Conservation (phyloP, 805 yeast genomes). For the Pichia cephalocereana region DNA sequence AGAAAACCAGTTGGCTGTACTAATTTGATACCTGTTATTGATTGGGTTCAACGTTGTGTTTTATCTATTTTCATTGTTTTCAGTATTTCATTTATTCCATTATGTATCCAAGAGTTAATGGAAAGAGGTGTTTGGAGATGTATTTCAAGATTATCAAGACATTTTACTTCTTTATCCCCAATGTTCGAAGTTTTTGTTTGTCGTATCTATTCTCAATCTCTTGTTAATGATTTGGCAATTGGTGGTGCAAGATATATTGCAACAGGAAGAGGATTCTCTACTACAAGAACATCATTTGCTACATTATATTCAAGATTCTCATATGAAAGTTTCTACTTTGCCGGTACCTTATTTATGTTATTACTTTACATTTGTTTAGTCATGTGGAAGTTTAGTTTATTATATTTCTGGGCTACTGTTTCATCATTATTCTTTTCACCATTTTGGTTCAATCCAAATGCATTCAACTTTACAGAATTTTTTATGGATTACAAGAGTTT, state of each 20-base stretch:
- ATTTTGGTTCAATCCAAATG: conserved; percentile 69
- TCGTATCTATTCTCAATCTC: conserved; percentile 63
- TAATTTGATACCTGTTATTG: conserved; percentile 58
- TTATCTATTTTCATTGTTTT: conserved; percentile 68
- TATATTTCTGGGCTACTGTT: conserved; percentile 69
- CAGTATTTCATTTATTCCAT: conserved; percentile 64
- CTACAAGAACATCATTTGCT: conserved; percentile 59
- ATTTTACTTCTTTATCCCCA: conserved; percentile 64
- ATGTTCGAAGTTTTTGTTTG: conserved; percentile 74
- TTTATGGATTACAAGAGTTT: conserved; percentile 58
- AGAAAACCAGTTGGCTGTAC: conserved; percentile 62
- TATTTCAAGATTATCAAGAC: conserved; percentile 50
- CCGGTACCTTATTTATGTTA: conserved; percentile 41
- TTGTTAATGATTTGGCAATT: conserved; percentile 55
- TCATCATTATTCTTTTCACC: conserved; percentile 62
- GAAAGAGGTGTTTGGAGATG: conserved; percentile 74
- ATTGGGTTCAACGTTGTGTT: conserved; percentile 68
- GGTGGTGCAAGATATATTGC: conserved; percentile 82
- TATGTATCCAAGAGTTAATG: conserved; percentile 66
- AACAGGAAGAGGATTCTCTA: conserved; percentile 78
- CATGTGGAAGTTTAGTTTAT: conserved; percentile 50
- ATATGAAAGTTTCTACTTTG: conserved; percentile 57
- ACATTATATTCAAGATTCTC: conserved; percentile 61
- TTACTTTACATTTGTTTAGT: conserved; percentile 48
- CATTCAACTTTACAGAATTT: conserved; percentile 59